Evolutionary conservation across 495 filamentous ascomycete species (phyloP), one percentile per base, ranked within the genome.

Genomic region (Pseudomonodictys pantanalensis): DNA sequence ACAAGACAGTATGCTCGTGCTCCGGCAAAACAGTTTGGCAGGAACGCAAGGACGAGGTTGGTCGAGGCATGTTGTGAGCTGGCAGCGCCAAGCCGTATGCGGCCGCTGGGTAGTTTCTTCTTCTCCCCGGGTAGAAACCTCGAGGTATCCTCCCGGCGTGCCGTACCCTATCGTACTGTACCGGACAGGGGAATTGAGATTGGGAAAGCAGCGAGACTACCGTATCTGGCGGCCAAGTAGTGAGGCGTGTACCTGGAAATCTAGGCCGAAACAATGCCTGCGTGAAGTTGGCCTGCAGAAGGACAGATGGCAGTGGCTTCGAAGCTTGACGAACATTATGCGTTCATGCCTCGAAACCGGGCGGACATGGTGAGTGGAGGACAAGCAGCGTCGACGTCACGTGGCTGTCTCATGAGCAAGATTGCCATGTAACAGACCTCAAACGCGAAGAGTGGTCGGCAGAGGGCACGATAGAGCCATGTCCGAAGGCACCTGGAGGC

Each of bases 11-110:
- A 25, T 86, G 86, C 71, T 92, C 89, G 12, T 97, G 93, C 73
- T 95, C 90, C 38, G 93, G 93, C 2, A 97, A 98, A 84, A 97
- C 91, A 65, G 79, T 98, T 29, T 98, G 93, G 93, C 87, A 97
- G 73, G 93, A 98, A 78, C 81, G 93, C 69, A 86, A 86, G 76
- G 92, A 97, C 69, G 87, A 95, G 75, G 84, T 91, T 43, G 78
- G 75, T 43, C 88, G 86, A 75, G 93, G 93, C 6, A 97, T 98
- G 88, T 72, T 86, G 49, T 95, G 68, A 81, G 18, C 3, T 20
- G n/a, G n/a, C n/a, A n/a, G n/a, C n/a, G n/a, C n/a, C n/a, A n/a
- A n/a, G n/a, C n/a, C n/a, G n/a, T n/a, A n/a, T n/a, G n/a, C n/a
- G n/a, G n/a, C n/a, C n/a, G n/a, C n/a, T n/a, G n/a, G n/a, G n/a